Evolutionary conservation across 2,329 filamentous ascomycete species (phyloP), one percentile per base, ranked within the genome.

Genomic region (Penicillium sp.): DNA sequence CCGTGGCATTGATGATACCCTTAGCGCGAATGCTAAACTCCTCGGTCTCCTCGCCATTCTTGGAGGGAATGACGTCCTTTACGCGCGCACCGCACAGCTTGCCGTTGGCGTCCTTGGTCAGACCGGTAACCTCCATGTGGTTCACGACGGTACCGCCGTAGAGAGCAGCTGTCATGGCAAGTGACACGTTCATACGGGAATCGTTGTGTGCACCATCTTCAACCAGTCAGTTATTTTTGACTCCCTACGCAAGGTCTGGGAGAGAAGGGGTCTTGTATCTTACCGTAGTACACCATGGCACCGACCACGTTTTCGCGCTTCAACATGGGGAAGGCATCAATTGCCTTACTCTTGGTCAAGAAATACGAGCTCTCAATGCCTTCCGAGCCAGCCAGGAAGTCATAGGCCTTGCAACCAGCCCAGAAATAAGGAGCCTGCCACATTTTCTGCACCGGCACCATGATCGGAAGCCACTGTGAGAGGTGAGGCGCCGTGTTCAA

Each of bases 291-390:
- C 23, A 95, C 89, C 63, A 95, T 74, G 50, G 89, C 88, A 53
- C 89, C 89, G 39, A 90, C 81, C 12, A 95, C 75, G 57, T 86
- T 83, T 37, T 87, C 84, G 65, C 83, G 86, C 73, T 89, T 91
- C 57, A 95, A 72, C 89, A 95, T 93, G 6, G 89, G 89, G 66
- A 95, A 95, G 2, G 87, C 87, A 67, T 92, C 88, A 55, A 95
- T 76, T 7, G 89, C 88, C 72, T 92, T 92, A 68, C 86, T 91
- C 70, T 85, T 86, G 23, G 88, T 91, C 64, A 95, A 74, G 68
- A 95, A 95, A 73, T 95, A 95, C 5, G 88, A 92, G 62, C 82
- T 89, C 70, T 95, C 89, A 63, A 95, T 91, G 47, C 89, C 89
- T 69, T 95, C 89, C 35, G 85, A 86, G 12, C 89, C 89, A 61